These are phyloP conservation scores for Magnaporthiopsis rhizophila DNA, from an alignment of 2,329 filamentous ascomycete genomes.

Conservation along the genomic window DNA sequence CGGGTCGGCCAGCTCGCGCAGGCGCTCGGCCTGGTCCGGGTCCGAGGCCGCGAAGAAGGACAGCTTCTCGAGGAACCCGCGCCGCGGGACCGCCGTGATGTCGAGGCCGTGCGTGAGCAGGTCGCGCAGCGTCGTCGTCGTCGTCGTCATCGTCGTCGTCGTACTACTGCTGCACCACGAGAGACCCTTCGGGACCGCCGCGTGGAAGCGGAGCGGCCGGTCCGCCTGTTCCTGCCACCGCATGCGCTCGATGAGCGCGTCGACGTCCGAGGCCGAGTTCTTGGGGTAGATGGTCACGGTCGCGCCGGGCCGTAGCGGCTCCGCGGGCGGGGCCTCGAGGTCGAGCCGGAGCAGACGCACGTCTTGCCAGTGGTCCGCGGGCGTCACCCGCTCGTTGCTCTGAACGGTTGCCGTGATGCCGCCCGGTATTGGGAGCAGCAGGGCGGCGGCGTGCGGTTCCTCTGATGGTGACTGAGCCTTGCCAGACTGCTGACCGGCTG, in stretches of 20 bases:
- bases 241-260: constrained; percentile 71
- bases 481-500: background rate
- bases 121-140: constrained; percentile 56
- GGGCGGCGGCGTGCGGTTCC: constrained; percentile 19
- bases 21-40: constrained; percentile 65
- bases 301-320: constrained; percentile 59
- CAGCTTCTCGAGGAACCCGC: constrained; percentile 75
- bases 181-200: constrained; percentile 1
- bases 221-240: constrained; percentile 70
- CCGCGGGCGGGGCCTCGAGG: constrained; percentile 21
- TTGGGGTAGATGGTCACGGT: constrained; percentile 77
- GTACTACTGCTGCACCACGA: constrained; percentile 13
- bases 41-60: constrained; percentile 63
- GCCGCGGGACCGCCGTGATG: constrained; percentile 79
- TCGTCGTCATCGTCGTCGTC: constrained; percentile 3
- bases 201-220: constrained; percentile 45
- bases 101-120: constrained; percentile 80
- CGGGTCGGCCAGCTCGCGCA: constrained; percentile 75
- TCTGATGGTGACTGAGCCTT: background rate
- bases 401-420: constrained; percentile 50
- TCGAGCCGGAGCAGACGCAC: constrained; percentile 70
- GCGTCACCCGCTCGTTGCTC: constrained; percentile 67
- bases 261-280: constrained; percentile 76
- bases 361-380: constrained; percentile 80
- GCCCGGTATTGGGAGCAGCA: constrained; percentile 47